Percentiles rank a stretch among this genome's conserved stretches.
Evolutionary conservation across 768 basidiomycete species (phyloP).

Genomic region (Macrocybe gigantea): DNA sequence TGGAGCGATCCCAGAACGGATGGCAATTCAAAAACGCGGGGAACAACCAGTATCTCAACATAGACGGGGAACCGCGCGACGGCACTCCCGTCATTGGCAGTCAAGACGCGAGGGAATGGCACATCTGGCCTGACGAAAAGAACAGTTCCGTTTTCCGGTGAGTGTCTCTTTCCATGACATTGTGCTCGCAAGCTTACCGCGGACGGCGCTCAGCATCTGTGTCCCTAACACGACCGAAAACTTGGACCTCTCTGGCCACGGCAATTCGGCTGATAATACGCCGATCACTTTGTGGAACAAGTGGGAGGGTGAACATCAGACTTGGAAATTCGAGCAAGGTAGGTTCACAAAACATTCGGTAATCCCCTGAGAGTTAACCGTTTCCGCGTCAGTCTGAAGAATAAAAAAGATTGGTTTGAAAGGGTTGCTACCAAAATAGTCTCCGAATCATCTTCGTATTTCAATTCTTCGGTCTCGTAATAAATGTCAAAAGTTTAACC

Average conservation of each 20-base stretch:
- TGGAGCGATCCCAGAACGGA: constrained; percentile 2
- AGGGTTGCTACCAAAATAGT: too few species aligned
- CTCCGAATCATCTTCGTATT: too few species aligned
- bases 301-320: constrained; percentile 47
- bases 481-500: too few species aligned
- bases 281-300: constrained; percentile 40
- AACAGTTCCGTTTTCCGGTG: constrained; percentile 38
- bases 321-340: constrained; percentile 33
- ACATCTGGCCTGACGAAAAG: constrained; percentile 40
- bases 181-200: background rate
- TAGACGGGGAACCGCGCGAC: constrained; percentile 28
- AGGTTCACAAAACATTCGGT: too few species aligned
- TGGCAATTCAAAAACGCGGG: constrained; percentile 39
- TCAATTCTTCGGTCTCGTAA: too few species aligned
- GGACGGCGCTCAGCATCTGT: constrained; percentile 31
- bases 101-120: constrained; percentile 35
- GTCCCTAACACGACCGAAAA: constrained; percentile 36
- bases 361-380: too few species aligned
- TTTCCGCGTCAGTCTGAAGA: too few species aligned
- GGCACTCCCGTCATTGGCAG: constrained; percentile 35
- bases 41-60: constrained; percentile 34
- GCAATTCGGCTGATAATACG: constrained; percentile 37
- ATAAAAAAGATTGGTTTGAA: too few species aligned
- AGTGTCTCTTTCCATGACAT: constrained; percentile 8
- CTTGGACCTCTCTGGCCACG: constrained; percentile 41